A percentile compares a stretch with the other conserved stretches of the same genome.
phyloP scores from a whole-genome alignment of 345 rosid genomes.

The Arabidopsis arenosa region DNA sequence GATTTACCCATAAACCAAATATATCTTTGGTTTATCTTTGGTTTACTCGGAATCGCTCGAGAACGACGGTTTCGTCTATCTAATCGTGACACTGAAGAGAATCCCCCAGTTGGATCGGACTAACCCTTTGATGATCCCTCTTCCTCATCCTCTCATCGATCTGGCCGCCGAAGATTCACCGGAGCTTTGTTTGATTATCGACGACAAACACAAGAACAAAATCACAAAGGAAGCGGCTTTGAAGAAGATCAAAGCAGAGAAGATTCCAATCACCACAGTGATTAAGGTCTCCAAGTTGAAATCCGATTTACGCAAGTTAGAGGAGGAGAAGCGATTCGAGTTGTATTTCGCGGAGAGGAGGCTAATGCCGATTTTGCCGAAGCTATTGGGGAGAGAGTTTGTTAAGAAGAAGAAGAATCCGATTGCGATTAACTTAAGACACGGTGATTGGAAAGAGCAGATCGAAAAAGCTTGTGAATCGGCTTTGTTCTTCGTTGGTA shows the following conservation, averaged over 20 bases:
- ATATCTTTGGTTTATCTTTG: too few relatives aligned
- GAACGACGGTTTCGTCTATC: constrained; percentile 64
- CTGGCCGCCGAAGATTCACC: constrained; percentile 38
- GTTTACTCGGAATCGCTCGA: constrained; percentile 60
- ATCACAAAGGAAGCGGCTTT: constrained; percentile 65
- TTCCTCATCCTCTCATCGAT: constrained; percentile 60
- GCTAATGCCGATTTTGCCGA: constrained; percentile 51
- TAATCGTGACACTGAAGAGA: constrained; percentile 66
- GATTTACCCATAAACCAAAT: too few relatives aligned
- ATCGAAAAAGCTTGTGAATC: constrained; percentile 60
- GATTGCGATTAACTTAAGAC: constrained; percentile 55
- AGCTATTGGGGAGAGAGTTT: constrained; percentile 68
- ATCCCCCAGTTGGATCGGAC: constrained; percentile 55
- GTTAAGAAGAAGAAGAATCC: constrained; percentile 75
- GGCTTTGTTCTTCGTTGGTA: constrained; percentile 57
- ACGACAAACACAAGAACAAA: constrained; percentile 66
- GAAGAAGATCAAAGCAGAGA: constrained; percentile 63
- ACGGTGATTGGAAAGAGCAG: constrained; percentile 80
- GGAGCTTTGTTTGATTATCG: constrained; percentile 71
- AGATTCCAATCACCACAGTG: constrained; percentile 57
- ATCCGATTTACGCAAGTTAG: constrained; percentile 20
- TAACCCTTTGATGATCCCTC: constrained; percentile 56
- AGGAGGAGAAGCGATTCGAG: constrained; percentile 12
- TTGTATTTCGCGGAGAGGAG: constrained; percentile 44
- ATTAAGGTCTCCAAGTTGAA: constrained; percentile 60